Base-by-base conservation (phyloP, 73 alveolate genomes). In the Durusdinium trenchii region DNA sequence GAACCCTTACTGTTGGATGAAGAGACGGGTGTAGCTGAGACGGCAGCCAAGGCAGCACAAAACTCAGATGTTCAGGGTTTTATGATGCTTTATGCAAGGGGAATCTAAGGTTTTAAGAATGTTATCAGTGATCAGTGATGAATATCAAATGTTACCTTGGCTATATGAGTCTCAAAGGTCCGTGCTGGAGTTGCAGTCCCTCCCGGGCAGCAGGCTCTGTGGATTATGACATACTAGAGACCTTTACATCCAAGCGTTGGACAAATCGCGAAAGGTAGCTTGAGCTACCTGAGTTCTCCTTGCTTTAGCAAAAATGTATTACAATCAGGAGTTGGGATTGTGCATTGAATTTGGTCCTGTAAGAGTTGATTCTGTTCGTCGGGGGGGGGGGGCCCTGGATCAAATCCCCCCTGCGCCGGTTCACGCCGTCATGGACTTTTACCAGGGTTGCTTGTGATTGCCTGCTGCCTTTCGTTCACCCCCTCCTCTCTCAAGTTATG, bases 21-120 rank as follows among this genome's bases (percentile, higher is more conserved):
- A 10, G 98, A 92, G 35, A 92, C 98, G 1, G 98, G 92, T 36
- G 98, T 92, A 18, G 98, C 91, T 6, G 98, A 92, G 62, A 81
- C 98, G 38, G 98, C 98, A 4, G 90, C 91, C 38, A 50, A 54
- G 50, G 98, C 98, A 45, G 96, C 71, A n/a, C n/a, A n/a, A n/a
- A n/a, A n/a, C n/a, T n/a, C n/a, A n/a, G n/a, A n/a, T n/a, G n/a
- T n/a, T n/a, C n/a, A n/a, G n/a, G n/a, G n/a, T n/a, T n/a, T n/a
- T n/a, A n/a, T n/a, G n/a, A n/a, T n/a, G n/a, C n/a, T n/a, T n/a
- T n/a, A n/a, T 60, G 73, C 30, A 60, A 2, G 73, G 73, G 73
- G 73, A 23, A n/a, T 57, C 23, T 57, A 60, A 1, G 1, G n/a
- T 23, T 60, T 60, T 2, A 23, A 23, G 73, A 23, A 23, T 57